phyloP scores from a whole-genome alignment of 108 stramenopile species.

The Nitzschia sp. region DNA sequence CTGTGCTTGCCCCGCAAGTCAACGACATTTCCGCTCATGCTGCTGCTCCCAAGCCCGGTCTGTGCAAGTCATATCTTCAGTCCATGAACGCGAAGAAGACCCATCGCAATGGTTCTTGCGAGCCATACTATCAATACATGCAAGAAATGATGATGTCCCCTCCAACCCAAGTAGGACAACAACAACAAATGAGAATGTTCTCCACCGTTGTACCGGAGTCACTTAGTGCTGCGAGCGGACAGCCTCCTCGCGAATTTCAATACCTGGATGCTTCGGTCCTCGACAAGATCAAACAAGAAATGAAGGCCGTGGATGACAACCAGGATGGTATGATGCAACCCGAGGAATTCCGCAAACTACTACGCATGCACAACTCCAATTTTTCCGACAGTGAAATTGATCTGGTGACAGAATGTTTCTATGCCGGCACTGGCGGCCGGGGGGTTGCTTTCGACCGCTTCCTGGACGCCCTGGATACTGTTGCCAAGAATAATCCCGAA shows the following conservation, averaged over 20 bases:
- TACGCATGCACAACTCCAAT: constrained; percentile 49
- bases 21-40: too few relatives aligned
- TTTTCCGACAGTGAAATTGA: constrained; percentile 79
- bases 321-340: constrained; percentile 54
- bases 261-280: constrained; percentile 56
- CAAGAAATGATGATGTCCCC: too few relatives aligned
- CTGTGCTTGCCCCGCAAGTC: too few relatives aligned
- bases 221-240: background rate
- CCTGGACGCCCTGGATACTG: constrained; percentile 65
- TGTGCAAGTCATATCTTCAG: too few relatives aligned
- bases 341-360: constrained; percentile 61
- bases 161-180: background rate
- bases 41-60: too few relatives aligned
- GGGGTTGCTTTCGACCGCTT: constrained; percentile 54
- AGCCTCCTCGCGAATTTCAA: constrained; percentile 20
- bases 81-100: too few relatives aligned
- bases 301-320: constrained; percentile 54
- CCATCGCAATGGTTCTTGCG: too few relatives aligned
- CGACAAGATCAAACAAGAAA: constrained; percentile 66
- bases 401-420: constrained; percentile 71
- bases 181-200: background rate
- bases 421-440: constrained; percentile 63
- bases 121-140: too few relatives aligned
- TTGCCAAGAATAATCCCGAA: constrained; percentile 14
- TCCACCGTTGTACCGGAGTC: background rate